A percentile compares a stretch with the other conserved stretches of the same genome.
Conservation (phyloP, 345 rosid genomes). For the Arabidopsis arenosa region DNA sequence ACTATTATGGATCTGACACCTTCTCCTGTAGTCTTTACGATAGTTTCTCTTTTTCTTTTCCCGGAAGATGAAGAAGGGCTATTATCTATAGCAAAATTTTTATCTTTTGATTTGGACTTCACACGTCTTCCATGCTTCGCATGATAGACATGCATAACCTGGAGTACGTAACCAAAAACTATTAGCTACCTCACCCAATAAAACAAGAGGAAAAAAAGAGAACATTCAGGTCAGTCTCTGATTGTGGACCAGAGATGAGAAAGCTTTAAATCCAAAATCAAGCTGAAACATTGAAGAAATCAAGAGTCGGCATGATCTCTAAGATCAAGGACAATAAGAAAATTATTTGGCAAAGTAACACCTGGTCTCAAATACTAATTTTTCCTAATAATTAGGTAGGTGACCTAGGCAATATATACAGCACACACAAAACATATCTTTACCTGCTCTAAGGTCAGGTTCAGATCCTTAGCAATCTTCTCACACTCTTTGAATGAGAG, state of each 20-base stretch:
- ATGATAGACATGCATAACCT: constrained; percentile 87
- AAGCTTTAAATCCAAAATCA: constrained; percentile 15
- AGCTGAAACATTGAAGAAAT: constrained; percentile 13
- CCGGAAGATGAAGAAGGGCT: constrained; percentile 48
- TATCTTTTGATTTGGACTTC: constrained; percentile 46
- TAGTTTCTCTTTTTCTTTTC: constrained; percentile 64
- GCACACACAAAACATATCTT: constrained; percentile 26
- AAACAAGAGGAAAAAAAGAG: constrained; percentile 5
- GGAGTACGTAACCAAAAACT: constrained; percentile 38
- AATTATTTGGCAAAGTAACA: constrained; percentile 14
- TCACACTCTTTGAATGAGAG: constrained; percentile 78
- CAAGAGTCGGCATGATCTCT: constrained; percentile 18
- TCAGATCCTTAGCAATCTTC: constrained; percentile 83
- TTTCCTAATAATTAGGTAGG: not conserved
- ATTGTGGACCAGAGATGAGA: constrained; percentile 14
- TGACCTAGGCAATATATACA: constrained; percentile 33
- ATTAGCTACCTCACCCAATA: constrained; percentile 22
- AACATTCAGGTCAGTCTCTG: constrained; percentile 34
- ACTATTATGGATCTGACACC: constrained; percentile 47
- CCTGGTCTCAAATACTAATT: constrained; percentile 4
- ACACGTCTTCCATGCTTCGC: constrained; percentile 61
- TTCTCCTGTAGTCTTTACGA: constrained; percentile 46
- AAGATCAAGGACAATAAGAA: constrained; percentile 23
- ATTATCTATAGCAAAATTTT: constrained; percentile 38
- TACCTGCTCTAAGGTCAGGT: constrained; percentile 90